These are phyloP conservation scores for Pyropia haitanensis DNA, from an alignment of 23 red algal genomes.

Conservation along the genomic window DNA sequence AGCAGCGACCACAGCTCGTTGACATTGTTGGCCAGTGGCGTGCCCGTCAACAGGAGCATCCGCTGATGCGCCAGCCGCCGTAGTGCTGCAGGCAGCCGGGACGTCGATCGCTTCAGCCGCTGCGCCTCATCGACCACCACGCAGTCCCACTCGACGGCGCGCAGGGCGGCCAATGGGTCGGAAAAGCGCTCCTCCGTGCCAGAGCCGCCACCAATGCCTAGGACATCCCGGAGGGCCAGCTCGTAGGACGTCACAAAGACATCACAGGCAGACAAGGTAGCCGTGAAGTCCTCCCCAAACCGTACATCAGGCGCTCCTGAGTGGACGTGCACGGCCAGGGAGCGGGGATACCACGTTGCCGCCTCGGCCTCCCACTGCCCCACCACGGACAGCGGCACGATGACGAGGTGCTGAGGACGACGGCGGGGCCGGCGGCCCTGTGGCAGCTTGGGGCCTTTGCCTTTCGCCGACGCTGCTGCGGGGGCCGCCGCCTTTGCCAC, in stretches of 20 bases:
- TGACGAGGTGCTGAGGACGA: constrained; percentile 34
- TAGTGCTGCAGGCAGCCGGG: constrained; percentile 45
- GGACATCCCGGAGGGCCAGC: constrained; percentile 43
- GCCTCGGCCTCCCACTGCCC: constrained; percentile 76
- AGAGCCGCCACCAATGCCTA: neutral
- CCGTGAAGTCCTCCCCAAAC: constrained; percentile 23
- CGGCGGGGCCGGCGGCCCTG: too few species aligned
- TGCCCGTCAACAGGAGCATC: constrained; percentile 81
- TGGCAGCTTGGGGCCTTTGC: constrained; percentile 27
- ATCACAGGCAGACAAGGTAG: constrained; percentile 33
- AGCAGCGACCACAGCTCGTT: constrained; percentile 84
- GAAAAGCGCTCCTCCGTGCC: constrained; percentile 5
- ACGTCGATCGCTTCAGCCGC: constrained; percentile 82
- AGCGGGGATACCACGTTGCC: constrained; percentile 32
- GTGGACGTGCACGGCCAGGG: constrained; percentile 48
- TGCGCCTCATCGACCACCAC: constrained; percentile 95
- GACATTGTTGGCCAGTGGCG: constrained; percentile 85
- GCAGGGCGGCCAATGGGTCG: constrained; percentile 19
- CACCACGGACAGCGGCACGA: constrained; percentile 62
- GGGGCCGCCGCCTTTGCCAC: neutral
- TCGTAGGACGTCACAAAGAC: constrained; percentile 83
- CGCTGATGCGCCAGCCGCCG: constrained; percentile 41
- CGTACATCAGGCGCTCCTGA: constrained; percentile 45
- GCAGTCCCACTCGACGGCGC: constrained; percentile 62
- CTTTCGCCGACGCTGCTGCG: constrained; percentile 10